A percentile compares a stretch with the other conserved stretches of the same genome.
These are phyloP conservation scores for Samsoniella hepiali DNA, from an alignment of 2,329 filamentous ascomycete genomes.

Conservation along the genomic window DNA sequence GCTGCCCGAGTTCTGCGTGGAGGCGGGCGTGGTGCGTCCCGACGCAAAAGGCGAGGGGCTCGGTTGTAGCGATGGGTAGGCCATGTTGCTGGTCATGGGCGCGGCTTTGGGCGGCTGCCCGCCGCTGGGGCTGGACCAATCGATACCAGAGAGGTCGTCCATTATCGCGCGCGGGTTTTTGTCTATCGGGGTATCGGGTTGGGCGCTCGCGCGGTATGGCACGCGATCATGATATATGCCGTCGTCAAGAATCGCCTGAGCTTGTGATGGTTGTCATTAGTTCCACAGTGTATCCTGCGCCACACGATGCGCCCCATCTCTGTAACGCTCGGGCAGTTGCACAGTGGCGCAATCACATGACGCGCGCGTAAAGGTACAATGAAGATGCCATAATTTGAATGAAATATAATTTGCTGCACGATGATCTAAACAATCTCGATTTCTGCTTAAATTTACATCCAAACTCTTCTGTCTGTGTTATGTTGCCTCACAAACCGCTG, in stretches of 20 bases:
- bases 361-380: background rate
- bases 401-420: background rate
- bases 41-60: conserved; percentile 55
- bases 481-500: too few species aligned
- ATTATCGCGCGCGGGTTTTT: conserved; percentile 36
- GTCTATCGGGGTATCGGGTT: background rate
- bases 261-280: conserved; percentile 8
- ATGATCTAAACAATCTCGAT: background rate
- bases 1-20: conserved; percentile 44
- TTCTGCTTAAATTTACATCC: too few species aligned
- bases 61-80: conserved; percentile 50
- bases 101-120: conserved; percentile 28
- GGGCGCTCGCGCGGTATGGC: background rate
- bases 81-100: conserved; percentile 41
- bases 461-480: too few species aligned
- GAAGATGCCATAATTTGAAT: background rate
- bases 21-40: conserved; percentile 55
- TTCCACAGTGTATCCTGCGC: conserved; percentile 8
- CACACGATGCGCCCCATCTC: conserved; percentile 11
- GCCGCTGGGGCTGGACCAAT: conserved; percentile 50
- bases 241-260: conserved; percentile 7
- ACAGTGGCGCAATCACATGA: conserved; percentile 13
- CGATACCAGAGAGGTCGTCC: conserved; percentile 60
- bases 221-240: conserved; percentile 7
- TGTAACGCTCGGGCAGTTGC: background rate